These are phyloP conservation scores for Sechiopsis laciniata DNA, from an alignment of 306 rosid species.

Conservation along the genomic window DNA sequence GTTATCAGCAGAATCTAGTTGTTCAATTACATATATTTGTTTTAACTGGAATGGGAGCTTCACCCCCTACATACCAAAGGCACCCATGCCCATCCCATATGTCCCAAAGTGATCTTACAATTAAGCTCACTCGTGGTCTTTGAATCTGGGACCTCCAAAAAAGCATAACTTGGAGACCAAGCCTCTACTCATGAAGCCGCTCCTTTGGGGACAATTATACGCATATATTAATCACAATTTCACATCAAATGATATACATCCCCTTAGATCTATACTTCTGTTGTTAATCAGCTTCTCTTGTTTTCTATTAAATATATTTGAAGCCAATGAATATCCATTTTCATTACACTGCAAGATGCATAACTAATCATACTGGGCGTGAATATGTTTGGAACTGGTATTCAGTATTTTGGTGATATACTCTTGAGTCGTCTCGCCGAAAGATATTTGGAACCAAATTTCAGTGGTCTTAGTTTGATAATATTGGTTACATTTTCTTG, in stretches of 20 bases:
- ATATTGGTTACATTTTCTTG: slow-evolving; percentile 5
- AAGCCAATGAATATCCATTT: not conserved
- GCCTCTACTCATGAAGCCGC: too few species aligned
- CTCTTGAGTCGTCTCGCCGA: not conserved
- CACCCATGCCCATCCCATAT: too few species aligned
- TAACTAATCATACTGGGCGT: not conserved
- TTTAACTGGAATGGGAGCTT: too few species aligned
- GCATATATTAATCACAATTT: too few species aligned
- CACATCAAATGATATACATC: not conserved
- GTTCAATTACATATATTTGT: not conserved
- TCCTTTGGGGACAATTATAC: too few species aligned
- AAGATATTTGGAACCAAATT: not conserved
- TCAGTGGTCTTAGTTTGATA: slow-evolving; percentile 4
- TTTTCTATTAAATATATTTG: not conserved
- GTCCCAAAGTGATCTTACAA: too few species aligned
- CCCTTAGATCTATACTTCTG: not conserved
- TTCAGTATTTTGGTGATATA: not conserved
- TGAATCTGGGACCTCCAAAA: too few species aligned
- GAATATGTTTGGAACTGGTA: not conserved
- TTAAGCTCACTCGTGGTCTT: too few species aligned
- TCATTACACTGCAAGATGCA: not conserved
- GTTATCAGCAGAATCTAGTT: not conserved
- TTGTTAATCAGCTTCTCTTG: not conserved
- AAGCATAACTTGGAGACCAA: too few species aligned
- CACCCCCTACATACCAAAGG: too few species aligned